phyloP scores from a whole-genome alignment of 371 early-diverging fungal genomes.

The Mortierella sp. region DNA sequence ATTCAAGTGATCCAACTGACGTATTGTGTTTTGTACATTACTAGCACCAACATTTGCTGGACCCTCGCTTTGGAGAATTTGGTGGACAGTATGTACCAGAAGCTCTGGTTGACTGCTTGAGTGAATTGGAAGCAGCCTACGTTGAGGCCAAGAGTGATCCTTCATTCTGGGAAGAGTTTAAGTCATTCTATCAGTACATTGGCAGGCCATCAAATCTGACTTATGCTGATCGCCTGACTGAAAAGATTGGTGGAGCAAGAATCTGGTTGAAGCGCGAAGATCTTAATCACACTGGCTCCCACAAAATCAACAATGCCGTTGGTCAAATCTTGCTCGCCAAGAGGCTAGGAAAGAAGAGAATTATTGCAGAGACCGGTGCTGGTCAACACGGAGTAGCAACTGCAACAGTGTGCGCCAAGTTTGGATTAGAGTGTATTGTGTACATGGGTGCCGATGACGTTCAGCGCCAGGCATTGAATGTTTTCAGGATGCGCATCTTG shows the following conservation, averaged over 20 bases:
- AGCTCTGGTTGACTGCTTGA: conserved; percentile 91
- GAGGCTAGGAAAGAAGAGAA: conserved; percentile 95
- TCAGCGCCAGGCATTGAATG: conserved; percentile 94
- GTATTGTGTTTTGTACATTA: too few relatives aligned
- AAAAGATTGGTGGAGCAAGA: conserved; percentile 83
- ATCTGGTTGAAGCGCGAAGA: conserved; percentile 99
- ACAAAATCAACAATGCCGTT: conserved; percentile 98
- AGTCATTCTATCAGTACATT: conserved; percentile 91
- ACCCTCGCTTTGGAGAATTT: conserved; percentile 91
- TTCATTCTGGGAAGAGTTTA: conserved; percentile 90
- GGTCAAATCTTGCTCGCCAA: conserved; percentile 95
- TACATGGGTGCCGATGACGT: conserved; percentile 99
- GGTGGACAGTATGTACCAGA: conserved; percentile 98
- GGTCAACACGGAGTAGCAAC: conserved; percentile 99
- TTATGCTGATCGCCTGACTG: conserved; percentile 87
- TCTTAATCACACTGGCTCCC: conserved; percentile 97
- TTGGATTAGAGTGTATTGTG: conserved; percentile 94
- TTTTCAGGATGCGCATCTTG: conserved; percentile 95
- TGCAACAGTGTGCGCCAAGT: conserved; percentile 98
- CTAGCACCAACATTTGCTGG: conserved; percentile 62
- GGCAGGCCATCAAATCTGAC: conserved; percentile 93
- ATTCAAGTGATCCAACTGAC: not conserved
- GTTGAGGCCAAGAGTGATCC: conserved; percentile 87
- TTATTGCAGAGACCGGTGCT: conserved; percentile 98
- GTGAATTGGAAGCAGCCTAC: conserved; percentile 90